Evolutionary conservation across 163 green algal genomes (phyloP).

Genomic region (Scenedesmus sp.): DNA sequence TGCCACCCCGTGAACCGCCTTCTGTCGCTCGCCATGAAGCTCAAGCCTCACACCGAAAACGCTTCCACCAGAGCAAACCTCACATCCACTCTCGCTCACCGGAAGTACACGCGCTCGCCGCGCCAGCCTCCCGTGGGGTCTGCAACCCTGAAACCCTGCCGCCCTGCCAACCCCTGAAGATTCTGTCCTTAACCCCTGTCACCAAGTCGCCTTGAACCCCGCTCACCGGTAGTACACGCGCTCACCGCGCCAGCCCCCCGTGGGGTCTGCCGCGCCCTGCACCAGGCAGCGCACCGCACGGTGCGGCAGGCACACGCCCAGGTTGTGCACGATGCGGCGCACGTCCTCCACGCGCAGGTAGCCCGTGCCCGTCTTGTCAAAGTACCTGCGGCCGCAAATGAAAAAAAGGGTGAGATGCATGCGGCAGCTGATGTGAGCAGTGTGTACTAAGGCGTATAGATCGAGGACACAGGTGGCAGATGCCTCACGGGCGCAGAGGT

Average conservation of each 20-base stretch:
- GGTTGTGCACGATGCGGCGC: conserved; percentile 60
- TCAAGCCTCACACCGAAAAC: neutral
- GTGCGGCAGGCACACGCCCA: conserved; percentile 58
- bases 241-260: conserved; percentile 29
- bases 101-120: neutral
- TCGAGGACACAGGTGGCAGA: neutral
- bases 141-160: neutral
- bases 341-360: conserved; percentile 71
- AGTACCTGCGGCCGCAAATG: conserved; percentile 56
- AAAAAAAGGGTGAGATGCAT: too few relatives aligned
- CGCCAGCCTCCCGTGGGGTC: neutral
- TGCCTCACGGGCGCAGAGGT: neutral
- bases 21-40: neutral
- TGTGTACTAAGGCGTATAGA: too few relatives aligned
- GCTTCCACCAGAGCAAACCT: neutral
- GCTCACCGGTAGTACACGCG: conserved; percentile 41
- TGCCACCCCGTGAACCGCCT: neutral
- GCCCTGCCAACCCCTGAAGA: neutral
- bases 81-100: neutral
- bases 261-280: conserved; percentile 30
- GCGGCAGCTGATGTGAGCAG: too few relatives aligned
- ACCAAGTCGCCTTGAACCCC: neutral
- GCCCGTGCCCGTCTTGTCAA: conserved; percentile 69
- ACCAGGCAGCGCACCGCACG: conserved; percentile 54
- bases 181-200: neutral